A percentile compares a stretch with the other conserved stretches of the same genome.
Conservation (phyloP, 371 early-diverging fungal genomes). For the Thermomucor indicae-seudaticae region DNA sequence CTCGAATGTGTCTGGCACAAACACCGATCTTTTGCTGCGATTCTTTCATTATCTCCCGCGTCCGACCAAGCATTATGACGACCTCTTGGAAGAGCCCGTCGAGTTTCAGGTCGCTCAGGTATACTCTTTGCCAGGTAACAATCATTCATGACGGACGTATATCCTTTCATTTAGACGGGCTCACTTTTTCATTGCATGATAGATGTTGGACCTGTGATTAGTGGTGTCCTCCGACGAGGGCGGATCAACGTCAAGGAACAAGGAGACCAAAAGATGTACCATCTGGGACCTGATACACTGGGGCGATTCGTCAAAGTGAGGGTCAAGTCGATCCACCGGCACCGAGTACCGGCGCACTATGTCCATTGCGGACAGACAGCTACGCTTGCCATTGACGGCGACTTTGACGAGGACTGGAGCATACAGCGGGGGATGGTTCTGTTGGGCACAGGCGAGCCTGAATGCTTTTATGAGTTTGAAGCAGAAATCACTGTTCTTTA, state of each 20-base stretch:
- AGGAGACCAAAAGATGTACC: slow-evolving; percentile 18
- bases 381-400: slow-evolving; percentile 68
- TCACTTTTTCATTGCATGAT: background rate
- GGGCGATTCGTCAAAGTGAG: slow-evolving; percentile 47
- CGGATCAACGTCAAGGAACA: slow-evolving; percentile 29
- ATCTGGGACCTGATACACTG: slow-evolving; percentile 51
- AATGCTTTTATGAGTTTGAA: slow-evolving; percentile 74
- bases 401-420: slow-evolving; percentile 37
- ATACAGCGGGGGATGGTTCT: slow-evolving; percentile 88
- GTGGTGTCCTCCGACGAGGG: slow-evolving; percentile 53
- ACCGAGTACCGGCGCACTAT: slow-evolving; percentile 70
- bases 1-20: slow-evolving; percentile 85
- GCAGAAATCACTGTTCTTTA: slow-evolving; percentile 84
- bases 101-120: slow-evolving; percentile 88
- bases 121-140: slow-evolving; percentile 76
- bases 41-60: slow-evolving; percentile 73
- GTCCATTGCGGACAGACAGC: slow-evolving; percentile 84
- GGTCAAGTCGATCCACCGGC: slow-evolving; percentile 85
- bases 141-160: slow-evolving; percentile 35
- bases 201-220: slow-evolving; percentile 55
- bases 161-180: no score
- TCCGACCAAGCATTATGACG: slow-evolving; percentile 31
- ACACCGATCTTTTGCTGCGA: slow-evolving; percentile 66
- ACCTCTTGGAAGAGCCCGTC: slow-evolving; percentile 49
- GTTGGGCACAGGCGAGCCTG: slow-evolving; percentile 42